A percentile compares a stretch with the other conserved stretches of the same genome.
These are phyloP conservation scores for Penstemon eatonii DNA, from an alignment of 257 asterid species.

Conservation along the genomic window DNA sequence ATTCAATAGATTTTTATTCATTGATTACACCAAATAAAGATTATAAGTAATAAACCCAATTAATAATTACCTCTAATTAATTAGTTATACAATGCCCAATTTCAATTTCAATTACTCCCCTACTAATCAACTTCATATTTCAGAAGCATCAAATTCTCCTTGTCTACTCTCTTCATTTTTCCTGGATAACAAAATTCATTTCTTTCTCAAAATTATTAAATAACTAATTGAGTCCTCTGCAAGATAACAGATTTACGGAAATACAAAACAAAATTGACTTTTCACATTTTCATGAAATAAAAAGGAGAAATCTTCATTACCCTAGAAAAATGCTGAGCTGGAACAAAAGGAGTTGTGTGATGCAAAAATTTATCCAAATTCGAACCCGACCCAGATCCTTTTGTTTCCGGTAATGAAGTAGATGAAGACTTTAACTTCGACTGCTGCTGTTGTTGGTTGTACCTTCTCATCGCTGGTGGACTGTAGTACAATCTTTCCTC, in stretches of 20 bases:
- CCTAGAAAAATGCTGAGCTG: slow-evolving; percentile 72
- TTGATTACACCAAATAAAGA: background rate
- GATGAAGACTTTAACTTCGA: slow-evolving; percentile 42
- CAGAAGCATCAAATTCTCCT: background rate
- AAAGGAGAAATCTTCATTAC: slow-evolving; percentile 27
- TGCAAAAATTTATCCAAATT: slow-evolving; percentile 85
- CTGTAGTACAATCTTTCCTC: slow-evolving; percentile 73
- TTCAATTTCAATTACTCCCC: background rate
- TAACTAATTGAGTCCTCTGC: background rate
- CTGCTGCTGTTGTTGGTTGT: slow-evolving; percentile 47
- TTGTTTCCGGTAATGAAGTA: slow-evolving; percentile 33
- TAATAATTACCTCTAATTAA: background rate
- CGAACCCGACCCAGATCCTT: slow-evolving; percentile 40
- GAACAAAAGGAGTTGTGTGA: slow-evolving; percentile 75
- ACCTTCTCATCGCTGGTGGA: slow-evolving; percentile 80
- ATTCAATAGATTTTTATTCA: background rate
- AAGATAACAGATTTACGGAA: slow-evolving; percentile 1
- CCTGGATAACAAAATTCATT: background rate
- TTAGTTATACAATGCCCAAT: background rate
- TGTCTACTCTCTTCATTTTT: background rate
- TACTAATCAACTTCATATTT: slow-evolving; percentile 1
- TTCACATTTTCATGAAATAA: background rate
- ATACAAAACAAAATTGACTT: background rate
- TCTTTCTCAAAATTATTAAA: background rate
- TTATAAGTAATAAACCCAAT: background rate